Percentiles rank a stretch among this genome's conserved stretches.
phyloP scores from a whole-genome alignment of 2,329 filamentous ascomycete species.

The Ilyonectria destructans region DNA sequence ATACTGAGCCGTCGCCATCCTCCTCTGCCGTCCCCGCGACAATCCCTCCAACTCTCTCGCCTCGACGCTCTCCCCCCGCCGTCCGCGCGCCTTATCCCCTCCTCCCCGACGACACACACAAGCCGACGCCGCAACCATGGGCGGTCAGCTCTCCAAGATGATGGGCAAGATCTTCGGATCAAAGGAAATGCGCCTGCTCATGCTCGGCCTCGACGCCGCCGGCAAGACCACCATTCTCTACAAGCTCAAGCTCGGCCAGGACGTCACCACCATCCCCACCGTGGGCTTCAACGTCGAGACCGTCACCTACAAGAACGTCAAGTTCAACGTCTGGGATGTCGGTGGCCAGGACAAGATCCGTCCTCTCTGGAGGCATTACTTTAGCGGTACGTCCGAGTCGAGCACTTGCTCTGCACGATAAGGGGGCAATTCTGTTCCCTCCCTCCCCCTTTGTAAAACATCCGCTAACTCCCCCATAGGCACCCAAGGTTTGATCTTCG shows the following conservation, averaged over 20 bases:
- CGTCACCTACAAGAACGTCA: constrained; percentile 99
- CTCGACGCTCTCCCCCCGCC: not conserved
- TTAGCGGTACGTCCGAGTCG: constrained; percentile 71
- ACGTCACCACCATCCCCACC: constrained; percentile 97
- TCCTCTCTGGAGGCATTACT: constrained; percentile 98
- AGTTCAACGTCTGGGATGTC: constrained; percentile 99
- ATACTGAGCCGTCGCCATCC: not conserved
- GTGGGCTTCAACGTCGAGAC: constrained; percentile 99
- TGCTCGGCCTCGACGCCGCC: constrained; percentile 97
- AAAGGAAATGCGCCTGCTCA: constrained; percentile 98
- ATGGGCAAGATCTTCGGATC: constrained; percentile 99
- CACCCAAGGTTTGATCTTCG: constrained; percentile 98
- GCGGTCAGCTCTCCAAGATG: constrained; percentile 93
- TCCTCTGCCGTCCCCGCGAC: constrained; percentile 6
- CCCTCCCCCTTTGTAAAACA: not conserved
- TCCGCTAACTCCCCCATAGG: constrained; percentile 66
- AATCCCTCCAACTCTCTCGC: not conserved
- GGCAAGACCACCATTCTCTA: constrained; percentile 99
- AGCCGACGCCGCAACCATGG: constrained; percentile 74
- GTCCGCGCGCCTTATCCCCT: constrained; percentile 13
- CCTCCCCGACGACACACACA: constrained; percentile 9
- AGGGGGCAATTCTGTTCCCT: not conserved
- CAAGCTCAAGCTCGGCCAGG: constrained; percentile 98
- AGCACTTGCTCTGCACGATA: not conserved
- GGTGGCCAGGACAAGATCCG: constrained; percentile 99